Conservation (phyloP, 768 basidiomycete species). For the Mycena sanguinolenta region DNA sequence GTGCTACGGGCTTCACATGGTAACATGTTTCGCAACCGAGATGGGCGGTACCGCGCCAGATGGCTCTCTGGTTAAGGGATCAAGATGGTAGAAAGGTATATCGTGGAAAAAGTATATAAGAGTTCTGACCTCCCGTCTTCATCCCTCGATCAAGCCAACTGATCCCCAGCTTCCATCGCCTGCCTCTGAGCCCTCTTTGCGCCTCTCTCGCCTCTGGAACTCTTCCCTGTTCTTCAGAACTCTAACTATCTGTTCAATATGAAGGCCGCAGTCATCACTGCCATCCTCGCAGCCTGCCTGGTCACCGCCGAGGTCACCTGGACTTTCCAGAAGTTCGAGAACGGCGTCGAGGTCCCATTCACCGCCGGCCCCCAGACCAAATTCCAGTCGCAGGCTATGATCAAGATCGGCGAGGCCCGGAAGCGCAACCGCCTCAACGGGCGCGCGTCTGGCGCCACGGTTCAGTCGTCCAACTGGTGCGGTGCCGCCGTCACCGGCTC, state of each 20-base stretch:
- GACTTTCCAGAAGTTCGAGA: too few relatives aligned
- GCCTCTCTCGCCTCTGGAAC: neutral
- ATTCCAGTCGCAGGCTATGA: neutral
- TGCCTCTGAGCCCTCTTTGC: slow-evolving; percentile 13
- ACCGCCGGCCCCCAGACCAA: slow-evolving; percentile 1
- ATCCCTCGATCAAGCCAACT: slow-evolving; percentile 13
- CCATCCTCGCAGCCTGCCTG: slow-evolving; percentile 2
- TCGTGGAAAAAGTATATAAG: slow-evolving; percentile 18
- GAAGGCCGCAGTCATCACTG: neutral
- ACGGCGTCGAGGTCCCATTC: too few relatives aligned
- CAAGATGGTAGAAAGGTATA: slow-evolving; percentile 8
- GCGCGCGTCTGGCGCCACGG: slow-evolving; percentile 3
- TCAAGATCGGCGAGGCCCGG: neutral
- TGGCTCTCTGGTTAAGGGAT: slow-evolving; percentile 9
- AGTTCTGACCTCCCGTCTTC: slow-evolving; percentile 11
- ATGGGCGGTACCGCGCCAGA: slow-evolving; percentile 1
- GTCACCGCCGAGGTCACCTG: slow-evolving; percentile 4
- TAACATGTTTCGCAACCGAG: neutral
- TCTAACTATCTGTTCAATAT: slow-evolving; percentile 12
- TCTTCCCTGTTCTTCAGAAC: slow-evolving; percentile 5
- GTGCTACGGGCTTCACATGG: slow-evolving; percentile 3
- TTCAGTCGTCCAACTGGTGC: slow-evolving; percentile 4
- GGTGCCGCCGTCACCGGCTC: slow-evolving; percentile 5
- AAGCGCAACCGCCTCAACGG: slow-evolving; percentile 4
- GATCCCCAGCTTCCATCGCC: slow-evolving; percentile 3